Evolutionary conservation across 306 rosid species (phyloP), one percentile per base, ranked within the genome.

Genomic region (Castanea crenata): DNA sequence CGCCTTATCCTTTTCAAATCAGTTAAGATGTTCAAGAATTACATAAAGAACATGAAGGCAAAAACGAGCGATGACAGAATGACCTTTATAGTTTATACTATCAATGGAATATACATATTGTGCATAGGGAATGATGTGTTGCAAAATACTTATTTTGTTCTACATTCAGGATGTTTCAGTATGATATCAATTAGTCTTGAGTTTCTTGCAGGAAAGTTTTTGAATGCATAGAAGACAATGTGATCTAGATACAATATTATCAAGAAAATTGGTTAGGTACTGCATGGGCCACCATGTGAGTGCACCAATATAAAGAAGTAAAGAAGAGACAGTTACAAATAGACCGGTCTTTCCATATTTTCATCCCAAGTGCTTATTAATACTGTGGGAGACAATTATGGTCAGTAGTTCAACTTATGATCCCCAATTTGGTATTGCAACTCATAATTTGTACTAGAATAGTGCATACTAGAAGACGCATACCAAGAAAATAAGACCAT

Each of bases 121-220:
- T 73, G 83, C 38, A 74, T 81, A 80, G 83, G 82, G 78, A 84
- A 75, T 71, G 77, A 84, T 62, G 87, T 32, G 2, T 84, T 78
- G 23, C 77, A 73, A 63, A 63, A 18, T 59, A 69, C 77, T 51
- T 84, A 77, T 68, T 84, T 55, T 71, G 0, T 9, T 41, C 46
- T 41, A 41, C 46, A 8, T 41, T 41, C 62, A 12, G 80, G 67
- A 69, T 18, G 32, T 0, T 3, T 12, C 9, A 54, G n/a, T 84
- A 77, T 69, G 35, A 74, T 84, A 51, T 77, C 10, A 63, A 59
- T 25, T 35, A 54, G 3, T 77, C 68, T 77, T 77, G 9, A 69
- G 62, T 25, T 77, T 84, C 74, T 1, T 77, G 19, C 59, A 77
- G 82, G 85, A 80, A 61, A 35, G 69, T 25, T 67, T 55, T 70